phyloP scores from a whole-genome alignment of 1,139 yeast genomes.

The Hemisphaericaspora subhashii region DNA sequence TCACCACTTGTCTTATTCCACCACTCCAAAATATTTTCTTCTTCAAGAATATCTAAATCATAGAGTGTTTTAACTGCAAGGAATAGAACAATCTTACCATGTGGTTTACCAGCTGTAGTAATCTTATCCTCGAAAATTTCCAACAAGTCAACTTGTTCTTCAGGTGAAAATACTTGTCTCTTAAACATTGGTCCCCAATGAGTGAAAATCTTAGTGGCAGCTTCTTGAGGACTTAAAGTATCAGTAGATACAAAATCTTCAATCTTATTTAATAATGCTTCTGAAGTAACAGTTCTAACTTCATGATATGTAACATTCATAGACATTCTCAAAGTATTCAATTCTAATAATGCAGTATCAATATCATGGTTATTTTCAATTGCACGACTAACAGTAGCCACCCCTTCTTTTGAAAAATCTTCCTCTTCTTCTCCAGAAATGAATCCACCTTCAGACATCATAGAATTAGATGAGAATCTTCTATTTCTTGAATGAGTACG shows the following conservation, averaged over 20 bases:
- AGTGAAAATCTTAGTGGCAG: conserved; percentile 69
- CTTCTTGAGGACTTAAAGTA: conserved; percentile 72
- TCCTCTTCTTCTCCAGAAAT: conserved; percentile 75
- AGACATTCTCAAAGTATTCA: conserved; percentile 94
- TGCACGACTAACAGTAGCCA: conserved; percentile 91
- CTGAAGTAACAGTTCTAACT: conserved; percentile 78
- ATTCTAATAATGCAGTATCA: conserved; percentile 88
- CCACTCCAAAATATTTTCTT: conserved; percentile 79
- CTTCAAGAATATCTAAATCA: conserved; percentile 78
- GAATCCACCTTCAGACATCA: conserved; percentile 37
- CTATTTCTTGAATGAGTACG: conserved; percentile 29
- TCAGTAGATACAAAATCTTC: conserved; percentile 73
- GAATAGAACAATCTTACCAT: conserved; percentile 56
- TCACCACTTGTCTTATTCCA: conserved; percentile 59
- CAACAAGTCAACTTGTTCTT: conserved; percentile 76
- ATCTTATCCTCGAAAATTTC: conserved; percentile 55
- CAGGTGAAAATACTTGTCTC: conserved; percentile 78
- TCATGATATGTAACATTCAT: conserved; percentile 95
- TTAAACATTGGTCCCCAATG: conserved; percentile 80
- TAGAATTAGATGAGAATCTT: conserved; percentile 39
- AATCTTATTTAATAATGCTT: conserved; percentile 68
- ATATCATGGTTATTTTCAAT: conserved; percentile 88
- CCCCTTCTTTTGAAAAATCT: conserved; percentile 82
- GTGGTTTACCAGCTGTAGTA: conserved; percentile 25
- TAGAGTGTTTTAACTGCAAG: conserved; percentile 69